phyloP scores from a whole-genome alignment of 768 basidiomycete species.

The Pleurotus djamor region DNA sequence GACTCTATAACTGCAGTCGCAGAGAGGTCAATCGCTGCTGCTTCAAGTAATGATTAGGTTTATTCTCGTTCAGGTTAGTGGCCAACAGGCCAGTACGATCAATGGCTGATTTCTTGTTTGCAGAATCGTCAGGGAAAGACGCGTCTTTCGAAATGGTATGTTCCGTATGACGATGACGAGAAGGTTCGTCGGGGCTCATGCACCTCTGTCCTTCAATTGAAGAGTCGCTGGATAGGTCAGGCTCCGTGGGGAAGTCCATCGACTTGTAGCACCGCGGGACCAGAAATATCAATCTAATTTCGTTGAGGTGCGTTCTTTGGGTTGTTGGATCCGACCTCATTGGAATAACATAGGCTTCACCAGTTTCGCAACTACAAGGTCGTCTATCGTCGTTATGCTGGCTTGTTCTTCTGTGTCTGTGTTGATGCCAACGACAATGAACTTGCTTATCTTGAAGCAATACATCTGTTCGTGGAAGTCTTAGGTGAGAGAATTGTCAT shows the following conservation, averaged over 20 bases:
- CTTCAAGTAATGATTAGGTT: conserved; percentile 82
- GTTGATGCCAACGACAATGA: conserved; percentile 99
- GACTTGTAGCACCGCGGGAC: conserved; percentile 93
- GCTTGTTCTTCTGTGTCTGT: conserved; percentile 96
- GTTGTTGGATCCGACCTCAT: conserved; percentile 1
- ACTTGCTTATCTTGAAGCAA: conserved; percentile 94
- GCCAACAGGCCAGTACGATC: not conserved
- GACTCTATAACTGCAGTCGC: not conserved
- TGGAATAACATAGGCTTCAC: conserved; percentile 4
- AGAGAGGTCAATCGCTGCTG: conserved; percentile 11
- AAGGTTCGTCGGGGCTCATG: conserved; percentile 53
- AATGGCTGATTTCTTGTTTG: not conserved
- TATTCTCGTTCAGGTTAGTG: conserved; percentile 88
- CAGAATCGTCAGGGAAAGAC: conserved; percentile 99
- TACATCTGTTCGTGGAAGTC: conserved; percentile 97
- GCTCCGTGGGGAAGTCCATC: conserved; percentile 93
- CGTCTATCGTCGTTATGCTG: conserved; percentile 95
- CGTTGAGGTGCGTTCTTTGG: conserved; percentile 74
- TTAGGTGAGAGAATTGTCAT: conserved; percentile 58
- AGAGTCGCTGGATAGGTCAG: conserved; percentile 59
- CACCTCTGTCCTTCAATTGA: not conserved
- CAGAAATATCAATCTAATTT: conserved; percentile 99
- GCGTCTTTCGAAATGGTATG: conserved; percentile 97
- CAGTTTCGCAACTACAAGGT: conserved; percentile 99
- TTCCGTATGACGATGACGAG: conserved; percentile 98